Base-by-base conservation (phyloP, 345 rosid species). In the Ceriops zippeliana region DNA sequence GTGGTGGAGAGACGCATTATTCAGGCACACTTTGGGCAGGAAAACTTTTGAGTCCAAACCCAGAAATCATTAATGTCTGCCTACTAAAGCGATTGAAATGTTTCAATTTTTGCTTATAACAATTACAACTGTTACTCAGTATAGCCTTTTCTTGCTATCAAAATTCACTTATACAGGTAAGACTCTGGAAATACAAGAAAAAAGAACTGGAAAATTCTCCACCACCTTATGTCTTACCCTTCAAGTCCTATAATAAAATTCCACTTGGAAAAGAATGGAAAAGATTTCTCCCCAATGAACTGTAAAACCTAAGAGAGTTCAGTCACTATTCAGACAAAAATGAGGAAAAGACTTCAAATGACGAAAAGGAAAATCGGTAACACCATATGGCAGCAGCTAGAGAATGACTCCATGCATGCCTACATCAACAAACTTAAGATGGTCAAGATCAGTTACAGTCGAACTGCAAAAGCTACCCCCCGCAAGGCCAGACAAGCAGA, bases 91-190 rank as follows among this genome's bases (percentile, higher is more conserved):
- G 76, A 80, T 65, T 49, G 76, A 60, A 71, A 72, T 10, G 49
- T 58, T 64, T 71, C 38, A 42, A 34, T 54, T 67, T 77, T 79
- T 31, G 68, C 72, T 81, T 81, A 71, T 71, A 78, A 81, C 87
- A 76, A 65, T 80, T 87, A 87, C 89, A 87, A 84, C 84, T 83
- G 63, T 75, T 34, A 34, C 8, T 76, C 70, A 67, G 67, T 80
- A 85, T 83, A 82, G 62, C 53, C 58, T 70, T 75, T 81, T 73
- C 87, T 70, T 71, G 80, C 86, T 80, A 78, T 81, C 86, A 85
- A 86, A 86, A 85, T 75, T 85, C 84, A 85, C 86, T 87, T 87
- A 28, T 85, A 87, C 89, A 87, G 78, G 79, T 69, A 76, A 74
- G 73, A 73, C 76, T 52, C 61, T 64, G 52, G 58, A 74, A 73